Evolutionary conservation across 345 rosid species (phyloP).

Genomic region (Gossypium australe): DNA sequence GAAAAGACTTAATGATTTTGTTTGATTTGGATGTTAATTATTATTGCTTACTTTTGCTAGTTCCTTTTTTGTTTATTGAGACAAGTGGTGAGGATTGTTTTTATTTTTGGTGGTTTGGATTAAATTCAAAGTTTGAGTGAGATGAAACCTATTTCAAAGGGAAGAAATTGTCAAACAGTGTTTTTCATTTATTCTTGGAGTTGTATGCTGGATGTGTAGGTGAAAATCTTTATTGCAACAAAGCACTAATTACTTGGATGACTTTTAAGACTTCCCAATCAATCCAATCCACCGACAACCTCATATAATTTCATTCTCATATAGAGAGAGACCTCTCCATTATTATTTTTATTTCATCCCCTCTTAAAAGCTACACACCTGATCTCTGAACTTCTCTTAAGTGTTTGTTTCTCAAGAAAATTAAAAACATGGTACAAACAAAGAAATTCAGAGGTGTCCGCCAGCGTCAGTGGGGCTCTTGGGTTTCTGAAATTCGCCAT

Average conservation of each 20-base stretch:
- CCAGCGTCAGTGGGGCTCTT: constrained; percentile 92
- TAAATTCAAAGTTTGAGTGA: too few species aligned
- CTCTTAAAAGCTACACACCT: not conserved
- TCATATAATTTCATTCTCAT: not conserved
- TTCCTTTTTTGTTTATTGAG: not conserved
- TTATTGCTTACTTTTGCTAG: not conserved
- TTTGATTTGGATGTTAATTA: too few species aligned
- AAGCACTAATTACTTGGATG: not conserved
- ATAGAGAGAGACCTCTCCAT: not conserved
- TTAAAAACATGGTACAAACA: constrained; percentile 46
- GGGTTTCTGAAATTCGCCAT: constrained; percentile 85
- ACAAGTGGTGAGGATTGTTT: not conserved
- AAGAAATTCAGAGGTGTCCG: constrained; percentile 84
- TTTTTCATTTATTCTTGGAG: not conserved
- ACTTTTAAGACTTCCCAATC: constrained; percentile 11
- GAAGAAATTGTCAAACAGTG: not conserved
- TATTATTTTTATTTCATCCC: not conserved
- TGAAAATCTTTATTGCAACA: constrained; percentile 44
- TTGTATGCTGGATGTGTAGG: constrained; percentile 21
- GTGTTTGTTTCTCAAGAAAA: constrained; percentile 5
- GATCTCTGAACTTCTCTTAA: constrained; percentile 8
- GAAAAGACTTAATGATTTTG: too few species aligned
- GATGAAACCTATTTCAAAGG: too few species aligned
- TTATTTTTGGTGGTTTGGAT: too few species aligned
- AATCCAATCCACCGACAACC: constrained; percentile 33